These are phyloP conservation scores for Cryptococcus sp. DNA, from an alignment of 1,284 basidiomycete species.

Conservation along the genomic window DNA sequence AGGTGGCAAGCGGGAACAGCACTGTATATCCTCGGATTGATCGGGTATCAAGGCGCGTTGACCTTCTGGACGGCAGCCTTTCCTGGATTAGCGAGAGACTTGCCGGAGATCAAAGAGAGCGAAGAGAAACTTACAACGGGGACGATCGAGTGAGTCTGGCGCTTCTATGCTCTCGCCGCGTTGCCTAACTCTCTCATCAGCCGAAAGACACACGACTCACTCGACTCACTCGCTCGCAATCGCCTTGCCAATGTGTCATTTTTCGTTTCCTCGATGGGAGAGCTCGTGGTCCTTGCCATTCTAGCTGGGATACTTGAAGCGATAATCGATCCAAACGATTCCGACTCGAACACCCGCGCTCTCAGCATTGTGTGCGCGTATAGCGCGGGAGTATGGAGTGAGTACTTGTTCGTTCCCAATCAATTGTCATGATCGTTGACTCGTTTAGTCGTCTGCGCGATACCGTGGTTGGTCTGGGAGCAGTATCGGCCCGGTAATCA, in stretches of 20 bases:
- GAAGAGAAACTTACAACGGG: constrained; percentile 64
- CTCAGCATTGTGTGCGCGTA: constrained; percentile 73
- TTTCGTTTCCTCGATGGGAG: constrained; percentile 69
- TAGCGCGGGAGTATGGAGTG: constrained; percentile 72
- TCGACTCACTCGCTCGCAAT: constrained; percentile 71
- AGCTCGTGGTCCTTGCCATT: constrained; percentile 69
- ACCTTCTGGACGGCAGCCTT: constrained; percentile 79
- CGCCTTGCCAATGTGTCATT: constrained; percentile 79
- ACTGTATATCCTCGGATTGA: constrained; percentile 78
- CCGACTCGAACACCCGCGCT: constrained; percentile 81
- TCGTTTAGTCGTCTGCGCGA: constrained; percentile 64
- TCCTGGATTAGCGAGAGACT: constrained; percentile 77
- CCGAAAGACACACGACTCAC: constrained; percentile 61
- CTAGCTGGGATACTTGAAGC: constrained; percentile 77
- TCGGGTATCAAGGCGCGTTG: constrained; percentile 74
- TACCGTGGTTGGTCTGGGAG: constrained; percentile 77
- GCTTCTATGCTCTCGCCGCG: constrained; percentile 60
- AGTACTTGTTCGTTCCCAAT: constrained; percentile 38
- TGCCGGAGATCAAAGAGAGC: constrained; percentile 65
- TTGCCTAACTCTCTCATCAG: constrained; percentile 71
- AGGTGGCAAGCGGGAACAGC: constrained; percentile 72
- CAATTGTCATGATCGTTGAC: not conserved
- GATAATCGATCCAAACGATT: constrained; percentile 62
- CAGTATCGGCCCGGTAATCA: constrained; percentile 71
- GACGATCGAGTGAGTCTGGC: constrained; percentile 54